Evolutionary conservation across 2,329 filamentous ascomycete genomes (phyloP), one percentile per base, ranked within the genome.

Genomic region (Aspergillus carbonarius): DNA sequence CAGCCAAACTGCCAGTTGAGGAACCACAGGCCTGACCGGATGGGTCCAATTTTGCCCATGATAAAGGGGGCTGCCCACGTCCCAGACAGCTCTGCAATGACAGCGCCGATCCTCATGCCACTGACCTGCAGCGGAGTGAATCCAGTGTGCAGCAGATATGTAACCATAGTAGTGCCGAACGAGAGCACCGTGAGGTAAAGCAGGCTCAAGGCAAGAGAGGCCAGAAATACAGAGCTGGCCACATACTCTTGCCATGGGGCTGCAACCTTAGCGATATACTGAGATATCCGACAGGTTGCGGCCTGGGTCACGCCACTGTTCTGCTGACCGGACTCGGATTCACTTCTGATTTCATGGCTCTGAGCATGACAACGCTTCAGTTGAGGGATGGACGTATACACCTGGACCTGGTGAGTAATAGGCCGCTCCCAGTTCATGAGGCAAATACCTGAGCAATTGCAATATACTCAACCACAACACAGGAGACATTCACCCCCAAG

Each of bases 11-110:
- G 88, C 83, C 86, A 90, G 56, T 82, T 86, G 9, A 88, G 69
- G 61, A 85, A 86, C 90, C 90, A 92, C 3, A 92, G 78, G 0
- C 89, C 90, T 0, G 83, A 81, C n/a, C 90, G 78, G 7, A 90
- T 77, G 1, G 81, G 75, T 0, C 86, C 85, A 39, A 88, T 81
- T 39, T 72, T 74, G 2, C 72, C 71, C 68, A 85, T 82, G 4
- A 81, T 72, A 15, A 75, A 67, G 0, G 83, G 83, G 0, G 82
- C 83, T 7, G 81, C 70, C 64, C 82, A 77, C 2, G 83, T 85
- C 10, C 81, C 82, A 15, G 76, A 79, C 12, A 85, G 74, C 63
- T 85, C 83, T n/a, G 83, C 77, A 7, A 78, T 49, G 5, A 81
- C 81, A 3, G 81, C 79, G 17, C 75, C 72, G 6, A 79, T 78